Evolutionary conservation across 2,329 filamentous ascomycete genomes (phyloP).

Genomic region (Ceratocystis colombiana): DNA sequence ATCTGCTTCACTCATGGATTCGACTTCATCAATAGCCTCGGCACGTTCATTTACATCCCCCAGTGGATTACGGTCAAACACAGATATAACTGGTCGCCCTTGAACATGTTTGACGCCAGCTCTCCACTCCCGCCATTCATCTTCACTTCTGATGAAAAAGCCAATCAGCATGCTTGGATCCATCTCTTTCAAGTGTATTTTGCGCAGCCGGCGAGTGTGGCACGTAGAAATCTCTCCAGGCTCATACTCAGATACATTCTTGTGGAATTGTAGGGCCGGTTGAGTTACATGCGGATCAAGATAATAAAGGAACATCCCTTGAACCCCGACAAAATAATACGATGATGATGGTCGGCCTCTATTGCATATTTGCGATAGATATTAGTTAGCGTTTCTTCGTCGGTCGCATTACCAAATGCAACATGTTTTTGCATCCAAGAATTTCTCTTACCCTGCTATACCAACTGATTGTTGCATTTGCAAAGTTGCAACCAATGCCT

Average conservation of each 20-base stretch:
- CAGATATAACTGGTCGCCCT: constrained; percentile 76
- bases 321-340: constrained; percentile 51
- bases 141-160: constrained; percentile 71
- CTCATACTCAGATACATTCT: constrained; percentile 49
- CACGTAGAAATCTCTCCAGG: constrained; percentile 68
- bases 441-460: constrained; percentile 66
- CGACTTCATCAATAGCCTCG: constrained; percentile 78
- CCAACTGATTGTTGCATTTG: constrained; percentile 90
- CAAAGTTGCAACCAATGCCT: constrained; percentile 74
- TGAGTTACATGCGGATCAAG: constrained; percentile 87
- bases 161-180: constrained; percentile 97
- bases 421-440: constrained; percentile 3
- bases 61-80: constrained; percentile 60
- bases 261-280: constrained; percentile 55
- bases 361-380: constrained; percentile 10
- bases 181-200: constrained; percentile 81
- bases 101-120: constrained; percentile 61
- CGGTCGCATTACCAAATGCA: not conserved
- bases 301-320: constrained; percentile 76
- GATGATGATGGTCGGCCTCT: constrained; percentile 89
- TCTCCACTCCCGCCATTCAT: constrained; percentile 79
- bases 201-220: constrained; percentile 74
- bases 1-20: constrained; percentile 69
- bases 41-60: constrained; percentile 50
- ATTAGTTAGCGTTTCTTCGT: constrained; percentile 11